Conservation (phyloP, 1,284 basidiomycete genomes). For the Fomes fomentarius region DNA sequence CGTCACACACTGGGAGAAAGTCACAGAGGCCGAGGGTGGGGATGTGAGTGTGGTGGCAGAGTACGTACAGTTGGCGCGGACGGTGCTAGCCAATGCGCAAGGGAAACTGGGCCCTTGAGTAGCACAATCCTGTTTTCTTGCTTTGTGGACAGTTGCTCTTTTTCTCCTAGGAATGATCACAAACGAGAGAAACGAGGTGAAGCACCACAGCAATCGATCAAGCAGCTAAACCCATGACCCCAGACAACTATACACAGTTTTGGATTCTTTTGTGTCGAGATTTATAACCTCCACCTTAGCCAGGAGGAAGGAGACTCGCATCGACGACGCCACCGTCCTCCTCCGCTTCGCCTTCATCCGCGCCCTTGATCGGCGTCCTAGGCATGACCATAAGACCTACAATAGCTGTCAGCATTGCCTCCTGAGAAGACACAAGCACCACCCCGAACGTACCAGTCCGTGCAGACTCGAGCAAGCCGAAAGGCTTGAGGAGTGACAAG, state of each 20-base stretch:
- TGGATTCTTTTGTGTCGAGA: neutral
- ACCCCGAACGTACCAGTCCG: constrained; percentile 65
- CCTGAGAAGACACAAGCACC: constrained; percentile 1
- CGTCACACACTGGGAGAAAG: constrained; percentile 73
- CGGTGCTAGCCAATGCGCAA: constrained; percentile 50
- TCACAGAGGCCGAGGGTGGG: constrained; percentile 53
- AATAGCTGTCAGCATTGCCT: neutral
- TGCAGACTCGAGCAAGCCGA: constrained; percentile 84
- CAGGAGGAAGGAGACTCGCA: constrained; percentile 87
- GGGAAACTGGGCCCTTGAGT: neutral
- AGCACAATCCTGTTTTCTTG: neutral
- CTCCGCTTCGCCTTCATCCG: constrained; percentile 61
- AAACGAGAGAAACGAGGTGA: too few species aligned
- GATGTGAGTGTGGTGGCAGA: constrained; percentile 48
- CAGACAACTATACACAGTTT: constrained; percentile 9
- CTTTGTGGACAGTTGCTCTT: neutral
- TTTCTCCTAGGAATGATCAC: too few species aligned
- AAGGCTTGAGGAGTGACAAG: constrained; percentile 90
- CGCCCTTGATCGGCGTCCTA: constrained; percentile 80
- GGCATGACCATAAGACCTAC: constrained; percentile 96
- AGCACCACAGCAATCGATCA: too few species aligned
- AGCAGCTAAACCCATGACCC: neutral
- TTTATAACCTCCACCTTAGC: constrained; percentile 52
- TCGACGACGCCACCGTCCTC: constrained; percentile 68
- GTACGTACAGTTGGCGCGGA: constrained; percentile 67